Conservation (phyloP, 257 asterid species). For the Perilla frutescens region DNA sequence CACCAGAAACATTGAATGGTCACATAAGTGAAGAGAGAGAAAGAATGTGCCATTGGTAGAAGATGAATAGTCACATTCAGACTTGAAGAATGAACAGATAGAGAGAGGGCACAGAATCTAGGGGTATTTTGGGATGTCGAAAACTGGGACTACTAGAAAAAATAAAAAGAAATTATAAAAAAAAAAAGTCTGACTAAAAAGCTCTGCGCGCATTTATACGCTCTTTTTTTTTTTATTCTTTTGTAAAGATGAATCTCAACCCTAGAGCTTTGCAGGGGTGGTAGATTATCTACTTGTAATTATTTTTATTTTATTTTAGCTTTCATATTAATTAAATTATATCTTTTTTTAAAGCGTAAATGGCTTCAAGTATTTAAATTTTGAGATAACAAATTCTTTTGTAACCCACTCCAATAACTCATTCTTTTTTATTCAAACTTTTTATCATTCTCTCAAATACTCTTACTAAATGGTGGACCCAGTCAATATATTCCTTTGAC, state of each 20-base stretch:
- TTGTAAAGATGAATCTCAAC: neutral
- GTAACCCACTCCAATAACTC: no score
- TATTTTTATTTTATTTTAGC: no score
- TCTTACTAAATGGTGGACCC: no score
- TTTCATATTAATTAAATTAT: no score
- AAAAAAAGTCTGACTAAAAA: constrained; percentile 27
- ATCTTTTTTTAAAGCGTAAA: no score
- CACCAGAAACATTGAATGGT: constrained; percentile 35
- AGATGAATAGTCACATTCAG: constrained; percentile 46
- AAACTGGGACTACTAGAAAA: constrained; percentile 10
- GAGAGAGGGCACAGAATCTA: constrained; percentile 32
- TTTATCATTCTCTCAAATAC: no score
- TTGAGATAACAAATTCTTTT: no score
- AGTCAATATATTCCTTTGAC: no score
- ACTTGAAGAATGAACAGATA: constrained; percentile 41
- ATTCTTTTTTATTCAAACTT: no score
- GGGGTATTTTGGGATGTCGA: constrained; percentile 43
- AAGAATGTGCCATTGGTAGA: constrained; percentile 38
- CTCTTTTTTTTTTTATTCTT: neutral
- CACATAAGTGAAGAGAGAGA: constrained; percentile 22
- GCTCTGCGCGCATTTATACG: constrained; percentile 28
- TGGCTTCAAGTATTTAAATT: no score
- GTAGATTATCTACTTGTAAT: no score
- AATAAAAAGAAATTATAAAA: neutral
- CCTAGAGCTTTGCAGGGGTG: no score